Base-by-base conservation (phyloP, 2,329 filamentous ascomycete genomes). In the Fusarium ramigenum region DNA sequence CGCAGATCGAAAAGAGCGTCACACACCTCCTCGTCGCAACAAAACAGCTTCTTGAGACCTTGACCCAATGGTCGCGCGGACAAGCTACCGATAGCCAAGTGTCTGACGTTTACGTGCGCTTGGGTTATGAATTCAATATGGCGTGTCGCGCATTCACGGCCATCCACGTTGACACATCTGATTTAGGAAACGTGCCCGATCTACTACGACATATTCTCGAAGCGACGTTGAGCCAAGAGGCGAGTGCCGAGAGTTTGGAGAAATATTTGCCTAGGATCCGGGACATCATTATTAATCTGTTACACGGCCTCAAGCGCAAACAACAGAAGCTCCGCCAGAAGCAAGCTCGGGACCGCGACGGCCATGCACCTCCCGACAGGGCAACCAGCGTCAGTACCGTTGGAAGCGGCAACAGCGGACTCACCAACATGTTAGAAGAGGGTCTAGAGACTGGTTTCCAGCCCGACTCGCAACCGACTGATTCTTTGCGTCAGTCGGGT, bases 51-150 rank as follows among this genome's bases (percentile, higher is more conserved):
- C 92, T 99, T 70, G 96, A 99, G 85, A 99, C 96, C 10, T 87
- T 99, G 70, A 99, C 96, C 52, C 93, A 97, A 87, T 99, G 96
- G 96, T 99, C 96, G 67, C 93, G 96, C 64, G 93, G 93, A 70
- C 92, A 93, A 78, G 95, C 96, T 61, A 95, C 94, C 72, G 96
- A 99, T 83, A 93, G 92, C 70, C 94, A 98, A 81, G 96, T 99
- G 67, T 98, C 96, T 18, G 96, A 99, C 82, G 96, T 99, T 77
- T 99, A 99, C 81, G 96, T 99, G 69, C 93, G 96, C 69, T 86
- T 99, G 70, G 96, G 96, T 52, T 99, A 99, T 84, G 96, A 99
- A 83, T 99, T 99, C 88, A 99, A 99, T 84, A 96, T 99, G 86
- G 96, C 96, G 34, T 98, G 96, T 82, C 93, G 96, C 63, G 96